Evolutionary conservation across 257 asterid genomes (phyloP).

Genomic region (Linderniella brevidens): DNA sequence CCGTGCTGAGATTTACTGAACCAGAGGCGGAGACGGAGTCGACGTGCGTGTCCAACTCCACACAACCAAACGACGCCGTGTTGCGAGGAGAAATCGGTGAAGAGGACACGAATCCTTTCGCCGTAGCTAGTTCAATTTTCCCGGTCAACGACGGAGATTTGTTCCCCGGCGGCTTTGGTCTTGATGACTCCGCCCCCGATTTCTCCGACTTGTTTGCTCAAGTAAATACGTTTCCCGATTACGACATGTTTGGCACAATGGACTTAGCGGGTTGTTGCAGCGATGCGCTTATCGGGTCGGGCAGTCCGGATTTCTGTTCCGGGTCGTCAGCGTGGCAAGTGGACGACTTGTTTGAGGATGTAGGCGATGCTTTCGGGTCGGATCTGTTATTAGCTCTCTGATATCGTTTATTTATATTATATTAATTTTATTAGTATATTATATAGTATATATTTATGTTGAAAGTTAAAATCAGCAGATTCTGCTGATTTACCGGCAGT

Average conservation of each 20-base stretch:
- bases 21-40: constrained; percentile 26
- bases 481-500: constrained; percentile 18
- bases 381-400: constrained; percentile 32
- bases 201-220: constrained; percentile 41
- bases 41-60: constrained; percentile 19
- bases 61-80: constrained; percentile 12
- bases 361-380: constrained; percentile 74
- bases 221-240: constrained; percentile 13
- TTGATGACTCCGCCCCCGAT: constrained; percentile 24
- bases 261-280: constrained; percentile 12
- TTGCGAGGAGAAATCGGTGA: no score
- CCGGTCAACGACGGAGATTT: no score
- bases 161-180: no score
- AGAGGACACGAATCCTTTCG: no score
- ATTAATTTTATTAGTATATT: no score
- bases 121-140: no score
- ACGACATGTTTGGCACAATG: constrained; percentile 22
- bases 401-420: not conserved
- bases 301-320: constrained; percentile 16
- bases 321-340: constrained; percentile 17
- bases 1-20: constrained; percentile 42
- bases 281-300: constrained; percentile 29
- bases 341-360: constrained; percentile 43
- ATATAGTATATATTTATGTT: no score
- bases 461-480: constrained; percentile 14